Evolutionary conservation across 176 grass and related monocot genomes (phyloP), one percentile per base, ranked within the genome.

Genomic region (Aegilops longissima): DNA sequence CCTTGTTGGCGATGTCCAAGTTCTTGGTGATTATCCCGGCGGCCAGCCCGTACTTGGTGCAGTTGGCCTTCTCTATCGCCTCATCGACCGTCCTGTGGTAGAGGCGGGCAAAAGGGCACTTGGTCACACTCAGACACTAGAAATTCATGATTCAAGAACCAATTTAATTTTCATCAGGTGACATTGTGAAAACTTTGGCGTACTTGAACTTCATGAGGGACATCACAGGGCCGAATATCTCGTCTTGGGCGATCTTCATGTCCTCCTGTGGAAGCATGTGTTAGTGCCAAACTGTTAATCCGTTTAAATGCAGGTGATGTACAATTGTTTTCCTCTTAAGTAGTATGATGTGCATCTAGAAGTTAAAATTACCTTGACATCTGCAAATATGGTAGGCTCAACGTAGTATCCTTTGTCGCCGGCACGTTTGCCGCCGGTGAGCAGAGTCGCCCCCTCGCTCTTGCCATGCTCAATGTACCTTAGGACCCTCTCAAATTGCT

Each of bases 191-290:
- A 5, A 20, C 0, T 77, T 81, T 69, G 34, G 34, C 82, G 10
- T 80, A 95, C 95, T 87, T 91, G 79, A 97, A 95, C 82, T 97
- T 97, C 91, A 95, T 95, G 10, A 97, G 93, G 12, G 85, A 90
- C 93, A 97, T 97, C 31, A 97, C 95, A 2, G 95, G 95, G 61
- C 95, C 95, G 23, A 97, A 97, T 61, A 97, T 97, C 84, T 97
- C 95, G 0, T 97, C 95, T 71, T 95, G 85, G 0, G 86, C 91
- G 36, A 97, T 97, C 75, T 63, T 92, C 95, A 97, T 97, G 52
- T 95, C 91, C 71, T 97, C 95, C 95, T 97, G 76, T 14, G 33
- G 63, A 67, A 73, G 71, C 4, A 51, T 51, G 47, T 51, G 47
- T 16, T 16, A 51, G 47, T 51, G 47, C 5, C 47, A 51, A 51